Evolutionary conservation across 2,329 filamentous ascomycete genomes (phyloP).

Genomic region (Xylariaceae sp.): DNA sequence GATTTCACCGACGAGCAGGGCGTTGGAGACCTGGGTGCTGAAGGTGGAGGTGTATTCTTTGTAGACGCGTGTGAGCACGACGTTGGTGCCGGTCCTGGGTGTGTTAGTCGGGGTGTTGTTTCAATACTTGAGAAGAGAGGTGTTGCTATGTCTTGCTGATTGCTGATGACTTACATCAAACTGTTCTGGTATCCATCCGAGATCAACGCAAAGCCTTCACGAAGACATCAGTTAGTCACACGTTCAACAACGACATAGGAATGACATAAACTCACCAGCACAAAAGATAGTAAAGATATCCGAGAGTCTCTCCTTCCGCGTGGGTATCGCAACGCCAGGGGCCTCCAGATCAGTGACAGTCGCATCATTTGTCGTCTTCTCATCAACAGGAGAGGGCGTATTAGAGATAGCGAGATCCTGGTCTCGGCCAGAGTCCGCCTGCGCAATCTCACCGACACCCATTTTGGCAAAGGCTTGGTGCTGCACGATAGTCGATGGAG

Average conservation of each 20-base stretch:
- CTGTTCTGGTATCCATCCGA: slow-evolving; percentile 17
- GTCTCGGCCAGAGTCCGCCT: slow-evolving; percentile 1
- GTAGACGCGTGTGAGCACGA: slow-evolving; percentile 11
- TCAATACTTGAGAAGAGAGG: no score
- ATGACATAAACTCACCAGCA: slow-evolving; percentile 7
- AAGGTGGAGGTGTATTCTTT: slow-evolving; percentile 11
- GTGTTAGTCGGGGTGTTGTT: not conserved
- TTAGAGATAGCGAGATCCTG: not conserved
- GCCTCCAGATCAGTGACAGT: slow-evolving; percentile 6
- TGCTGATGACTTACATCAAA: slow-evolving; percentile 7
- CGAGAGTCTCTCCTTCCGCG: slow-evolving; percentile 7
- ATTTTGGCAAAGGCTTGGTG: not conserved
- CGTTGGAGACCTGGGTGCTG: slow-evolving; percentile 13
- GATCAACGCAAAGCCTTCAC: slow-evolving; percentile 11
- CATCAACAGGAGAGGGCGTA: slow-evolving; percentile 1
- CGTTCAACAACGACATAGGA: not conserved
- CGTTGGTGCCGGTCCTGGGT: slow-evolving; percentile 12
- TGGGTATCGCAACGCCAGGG: slow-evolving; percentile 2
- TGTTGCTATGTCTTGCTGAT: not conserved
- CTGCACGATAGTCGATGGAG: not conserved
- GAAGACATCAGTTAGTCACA: not conserved
- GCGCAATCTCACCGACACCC: not conserved
- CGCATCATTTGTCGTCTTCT: slow-evolving; percentile 1
- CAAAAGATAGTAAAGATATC: slow-evolving; percentile 13
- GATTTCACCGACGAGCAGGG: slow-evolving; percentile 13